These are phyloP conservation scores for Fusarium secorum DNA, from an alignment of 2,329 filamentous ascomycete genomes.

Conservation along the genomic window DNA sequence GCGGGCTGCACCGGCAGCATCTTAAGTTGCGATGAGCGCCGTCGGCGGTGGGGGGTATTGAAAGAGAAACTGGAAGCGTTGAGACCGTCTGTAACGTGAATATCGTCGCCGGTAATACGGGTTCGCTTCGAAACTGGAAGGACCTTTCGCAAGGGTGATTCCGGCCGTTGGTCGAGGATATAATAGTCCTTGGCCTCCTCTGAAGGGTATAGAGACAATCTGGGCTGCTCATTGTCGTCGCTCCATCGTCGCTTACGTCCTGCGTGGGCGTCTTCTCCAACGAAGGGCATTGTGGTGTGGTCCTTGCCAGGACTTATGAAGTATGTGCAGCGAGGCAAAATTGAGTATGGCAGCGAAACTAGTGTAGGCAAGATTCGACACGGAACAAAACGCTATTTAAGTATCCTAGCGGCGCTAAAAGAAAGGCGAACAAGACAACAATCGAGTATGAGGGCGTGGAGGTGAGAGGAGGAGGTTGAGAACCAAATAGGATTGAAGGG, in stretches of 20 bases:
- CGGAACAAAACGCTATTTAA: not conserved
- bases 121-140: conserved; percentile 45
- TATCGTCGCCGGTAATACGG: conserved; percentile 40
- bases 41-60: conserved; percentile 34
- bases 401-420: not conserved
- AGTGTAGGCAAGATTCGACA: not conserved
- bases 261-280: conserved; percentile 44
- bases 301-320: conserved; percentile 22
- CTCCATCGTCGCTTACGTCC: conserved; percentile 49
- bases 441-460: not conserved
- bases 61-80: conserved; percentile 1
- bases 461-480: conserved; percentile 15
- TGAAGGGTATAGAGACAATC: conserved; percentile 39
- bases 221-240: conserved; percentile 37
- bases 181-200: conserved; percentile 41
- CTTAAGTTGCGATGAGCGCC: conserved; percentile 40
- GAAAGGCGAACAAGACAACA: not conserved
- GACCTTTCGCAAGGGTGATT: conserved; percentile 42
- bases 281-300: conserved; percentile 47
- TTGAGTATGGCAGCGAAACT: not conserved
- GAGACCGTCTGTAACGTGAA: conserved; percentile 26
- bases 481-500: conserved; percentile 2
- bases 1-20: conserved; percentile 31
- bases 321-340: conserved; percentile 24
- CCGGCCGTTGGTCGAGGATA: conserved; percentile 39